Base-by-base conservation (phyloP, 805 yeast genomes). In the Candida piceae region DNA sequence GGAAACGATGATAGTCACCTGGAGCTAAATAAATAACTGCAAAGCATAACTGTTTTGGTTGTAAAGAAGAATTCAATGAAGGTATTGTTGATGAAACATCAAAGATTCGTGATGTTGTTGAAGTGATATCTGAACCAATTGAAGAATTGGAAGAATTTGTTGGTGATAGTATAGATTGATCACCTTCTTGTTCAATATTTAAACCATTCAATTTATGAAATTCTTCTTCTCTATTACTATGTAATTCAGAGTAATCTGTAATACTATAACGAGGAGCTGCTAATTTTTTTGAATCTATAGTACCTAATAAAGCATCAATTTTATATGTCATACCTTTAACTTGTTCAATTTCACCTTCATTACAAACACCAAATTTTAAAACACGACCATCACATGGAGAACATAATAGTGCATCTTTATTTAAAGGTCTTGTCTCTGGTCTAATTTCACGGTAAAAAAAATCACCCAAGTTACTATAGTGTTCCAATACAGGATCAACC, bases 1-100 rank as follows among this genome's bases (percentile, higher is more conserved):
- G 99, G 65, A 82, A 93, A 44, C 95, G 81, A 62, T 93, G 99
- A 62, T 93, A 93, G 58, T 93, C 98, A 27, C 99, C 99, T 0
- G 99, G 99, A 0, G 97, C 96, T 36, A 93, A 69, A 57, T 93
- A 93, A 15, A 93, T 86, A 15, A 93, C 99, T 1, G 96, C 82
- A 60, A 82, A 93, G 53, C 72, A 90, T 39, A 93, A 66, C 38
- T 41, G 12, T 35, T 15, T 13, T 34, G 36, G 38, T 45, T 23
- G 48, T 42, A 60, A 38, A 27, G 34, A 38, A 38, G 26, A 9
- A 9, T 36, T 45, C 27, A 44, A 34, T 16, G 15, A 30, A 9
- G 29, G 29, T 10, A 24, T 24, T 6, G 37, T 28, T 19, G 37
- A 36, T n/a, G 50, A 32, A 25, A 47, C 35, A 12, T 41, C 39